Evolutionary conservation across 257 asterid genomes (phyloP), one percentile per base, ranked within the genome.

Genomic region (Nicotiana obtusifolia): DNA sequence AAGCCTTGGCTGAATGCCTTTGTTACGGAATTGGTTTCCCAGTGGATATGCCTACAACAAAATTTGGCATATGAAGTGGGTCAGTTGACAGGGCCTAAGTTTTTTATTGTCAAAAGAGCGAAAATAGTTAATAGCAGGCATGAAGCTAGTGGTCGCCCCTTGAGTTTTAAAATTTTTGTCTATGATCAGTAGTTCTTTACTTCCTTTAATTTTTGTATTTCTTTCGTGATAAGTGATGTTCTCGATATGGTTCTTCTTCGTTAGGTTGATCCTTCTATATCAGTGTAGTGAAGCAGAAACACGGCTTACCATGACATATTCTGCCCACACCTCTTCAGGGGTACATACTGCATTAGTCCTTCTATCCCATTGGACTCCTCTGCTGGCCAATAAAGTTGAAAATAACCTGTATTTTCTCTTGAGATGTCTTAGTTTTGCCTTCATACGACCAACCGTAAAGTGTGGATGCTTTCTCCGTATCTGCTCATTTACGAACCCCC

Each of bases 361-460:
- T 83, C 78, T 76, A 71, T 85, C 80, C 91, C 92, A 89, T 76
- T 13, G 10, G 19, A 86, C 61, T 66, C 86, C 84, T 7, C 81
- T 71, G 4, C 84, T 84, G 87, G 56, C 84, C 81, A 89, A 44
- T 77, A 89, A n/a, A 24, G 77, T 76, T 31, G 87, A 84, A 83
- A 87, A 87, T 57, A 65, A 60, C 19, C 28, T 61, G 86, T 89
- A 82, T 69, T 84, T 80, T 66, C n/a, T 76, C 60, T 6, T 76
- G 44, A 84, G 83, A 8, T 5, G 15, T 87, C 65, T 84, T 69
- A 86, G 10, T 76, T 77, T 84, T 14, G 75, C 22, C 84, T 71
- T 84, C 69, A 87, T 85, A 76, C 47, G 79, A 66, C 64, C 49
- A 60, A 87, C 86, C n/a, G 87, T 24, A 82, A 71, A 71, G 13